Evolutionary conservation across 331 rosid genomes (phyloP), one percentile per base, ranked within the genome.

Genomic region (Spiraea crenata): DNA sequence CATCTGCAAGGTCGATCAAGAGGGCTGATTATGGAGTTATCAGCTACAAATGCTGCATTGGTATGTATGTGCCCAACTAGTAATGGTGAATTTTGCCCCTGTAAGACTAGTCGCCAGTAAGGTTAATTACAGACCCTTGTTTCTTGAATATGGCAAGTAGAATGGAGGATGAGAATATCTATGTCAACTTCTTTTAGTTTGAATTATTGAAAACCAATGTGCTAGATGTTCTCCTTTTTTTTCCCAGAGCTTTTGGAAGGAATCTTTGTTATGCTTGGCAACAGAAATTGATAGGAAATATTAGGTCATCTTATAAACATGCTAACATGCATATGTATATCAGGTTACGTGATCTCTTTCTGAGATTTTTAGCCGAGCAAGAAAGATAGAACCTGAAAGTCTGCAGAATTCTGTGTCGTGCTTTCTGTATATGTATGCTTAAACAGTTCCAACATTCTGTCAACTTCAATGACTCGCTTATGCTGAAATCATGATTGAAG

Each of bases 51-150:
- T 60, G 63, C 11, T 17, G 57, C 41, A 19, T 63, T 3, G 80
- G 71, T 76, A 45, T 76, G 80, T 59, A 59, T 70, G 31, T 25
- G 31, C 31, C 66, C 61, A 13, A 62, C 76, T 52, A 45, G 56
- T 64, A 46, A 35, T 37, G 42, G 12, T 55, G 62, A 1, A 44
- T 20, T 63, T 7, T 63, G 56, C 52, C 54, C 35, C 10, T 10
- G 15, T 52, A 8, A 38, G 42, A 54, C 15, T 41, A 13, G 51
- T 55, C 52, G 15, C 47, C 13, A 49, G 50, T 12, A 44, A 20
- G 7, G 11, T 74, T 6, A 25, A 34, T 31, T 19, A 25, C 15
- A 15, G n/a, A 37, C n/a, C 12, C 63, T 34, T 7, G 12, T 44
- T 7, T 20, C 5, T 57, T 5, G 41, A 34, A 40, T 31, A 35